Evolutionary conservation across 75 land plant genomes (phyloP).

Genomic region (Pinus tabuliformis): DNA sequence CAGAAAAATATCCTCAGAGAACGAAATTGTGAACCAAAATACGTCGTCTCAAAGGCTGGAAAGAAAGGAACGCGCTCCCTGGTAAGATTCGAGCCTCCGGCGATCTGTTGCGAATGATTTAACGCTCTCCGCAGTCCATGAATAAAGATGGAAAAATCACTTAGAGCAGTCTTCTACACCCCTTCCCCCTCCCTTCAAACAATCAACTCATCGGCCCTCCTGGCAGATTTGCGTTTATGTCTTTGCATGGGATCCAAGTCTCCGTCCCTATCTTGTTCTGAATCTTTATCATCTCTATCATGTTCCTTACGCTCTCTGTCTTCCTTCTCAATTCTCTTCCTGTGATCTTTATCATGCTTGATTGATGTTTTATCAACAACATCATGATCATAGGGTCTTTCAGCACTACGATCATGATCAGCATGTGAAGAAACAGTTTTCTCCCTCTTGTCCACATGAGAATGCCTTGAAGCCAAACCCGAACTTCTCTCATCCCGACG

Average conservation of each 20-base stretch:
- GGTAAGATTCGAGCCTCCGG: too few relatives aligned
- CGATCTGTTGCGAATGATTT: too few relatives aligned
- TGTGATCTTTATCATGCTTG: constrained; percentile 33
- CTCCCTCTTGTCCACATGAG: constrained; percentile 52
- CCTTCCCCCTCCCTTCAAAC: constrained; percentile 50
- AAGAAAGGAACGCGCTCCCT: too few relatives aligned
- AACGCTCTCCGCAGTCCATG: too few relatives aligned
- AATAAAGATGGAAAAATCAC: too few relatives aligned
- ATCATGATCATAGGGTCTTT: constrained; percentile 55
- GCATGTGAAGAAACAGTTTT: constrained; percentile 22
- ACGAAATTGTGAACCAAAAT: too few relatives aligned
- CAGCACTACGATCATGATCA: constrained; percentile 62
- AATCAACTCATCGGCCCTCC: constrained; percentile 63
- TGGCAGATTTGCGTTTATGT: constrained; percentile 55
- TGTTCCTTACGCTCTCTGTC: constrained; percentile 15
- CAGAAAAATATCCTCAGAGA: too few relatives aligned
- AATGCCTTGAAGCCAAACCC: constrained; percentile 20
- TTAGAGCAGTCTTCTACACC: constrained; percentile 6
- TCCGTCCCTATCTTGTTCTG: constrained; percentile 48
- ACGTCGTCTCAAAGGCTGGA: too few relatives aligned
- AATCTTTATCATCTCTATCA: constrained; percentile 26
- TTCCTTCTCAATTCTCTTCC: constrained; percentile 66
- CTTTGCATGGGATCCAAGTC: constrained; percentile 47
- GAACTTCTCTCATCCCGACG: constrained; percentile 50
- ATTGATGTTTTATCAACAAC: constrained; percentile 4